A percentile compares a stretch with the other conserved stretches of the same genome.
These are phyloP conservation scores for Biscogniauxia mediterranea DNA, from an alignment of 2,329 filamentous ascomycete genomes.

Conservation along the genomic window DNA sequence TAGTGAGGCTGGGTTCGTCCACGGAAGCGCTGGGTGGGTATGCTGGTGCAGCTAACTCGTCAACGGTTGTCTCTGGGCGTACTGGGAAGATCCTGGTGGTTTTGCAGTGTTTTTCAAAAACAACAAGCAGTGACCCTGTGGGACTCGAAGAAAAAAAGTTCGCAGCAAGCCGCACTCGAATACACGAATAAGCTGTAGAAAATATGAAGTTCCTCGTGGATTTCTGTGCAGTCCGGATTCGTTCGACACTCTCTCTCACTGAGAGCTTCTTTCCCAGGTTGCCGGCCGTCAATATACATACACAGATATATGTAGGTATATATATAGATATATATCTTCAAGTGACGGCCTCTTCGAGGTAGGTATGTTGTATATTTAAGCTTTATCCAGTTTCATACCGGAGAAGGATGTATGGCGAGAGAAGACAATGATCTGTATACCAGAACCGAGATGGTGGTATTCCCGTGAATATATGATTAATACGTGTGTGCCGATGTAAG, in stretches of 20 bases:
- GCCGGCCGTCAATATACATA: no score
- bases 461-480: constrained; percentile 4
- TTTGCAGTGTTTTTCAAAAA: constrained; percentile 38
- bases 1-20: constrained; percentile 23
- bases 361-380: not conserved
- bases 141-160: constrained; percentile 34
- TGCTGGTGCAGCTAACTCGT: constrained; percentile 26
- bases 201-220: constrained; percentile 11
- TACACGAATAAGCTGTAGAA: constrained; percentile 23
- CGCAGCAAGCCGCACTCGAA: constrained; percentile 41
- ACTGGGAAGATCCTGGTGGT: constrained; percentile 41
- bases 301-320: no score
- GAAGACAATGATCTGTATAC: not conserved
- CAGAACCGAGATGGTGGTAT: not conserved
- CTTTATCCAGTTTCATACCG: not conserved
- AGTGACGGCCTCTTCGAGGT: constrained; percentile 47
- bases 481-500: constrained; percentile 20
- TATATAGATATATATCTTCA: constrained; percentile 34
- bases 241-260: not conserved
- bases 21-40: constrained; percentile 28
- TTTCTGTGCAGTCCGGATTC: constrained; percentile 8
- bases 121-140: constrained; percentile 42
- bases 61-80: constrained; percentile 32
- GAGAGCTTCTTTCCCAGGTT: not conserved
- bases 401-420: not conserved